A percentile compares a stretch with the other conserved stretches of the same genome.
These are phyloP conservation scores for Betula pendula DNA, from an alignment of 306 rosid genomes.

Conservation along the genomic window DNA sequence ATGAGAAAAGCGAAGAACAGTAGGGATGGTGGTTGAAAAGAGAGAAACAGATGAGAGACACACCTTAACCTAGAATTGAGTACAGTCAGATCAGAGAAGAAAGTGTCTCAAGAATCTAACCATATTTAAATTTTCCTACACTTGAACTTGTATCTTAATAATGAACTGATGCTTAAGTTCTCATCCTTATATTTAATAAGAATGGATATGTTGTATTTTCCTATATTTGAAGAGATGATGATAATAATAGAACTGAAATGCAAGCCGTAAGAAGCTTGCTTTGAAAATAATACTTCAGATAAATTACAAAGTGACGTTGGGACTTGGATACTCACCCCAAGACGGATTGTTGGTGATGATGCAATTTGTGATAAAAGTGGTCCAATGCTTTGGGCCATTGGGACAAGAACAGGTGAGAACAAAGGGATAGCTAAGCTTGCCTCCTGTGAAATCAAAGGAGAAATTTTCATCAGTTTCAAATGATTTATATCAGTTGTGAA, in stretches of 20 bases:
- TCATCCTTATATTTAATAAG: background rate
- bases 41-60: background rate
- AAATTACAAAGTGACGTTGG: slow-evolving; percentile 10
- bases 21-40: background rate
- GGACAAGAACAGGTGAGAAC: slow-evolving; percentile 92
- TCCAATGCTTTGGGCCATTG: slow-evolving; percentile 90
- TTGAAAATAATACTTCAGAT: background rate
- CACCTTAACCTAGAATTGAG: background rate
- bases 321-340: slow-evolving; percentile 69
- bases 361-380: slow-evolving; percentile 91
- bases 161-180: background rate
- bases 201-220: background rate
- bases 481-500: background rate
- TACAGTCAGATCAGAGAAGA: background rate
- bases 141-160: background rate
- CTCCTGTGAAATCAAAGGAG: slow-evolving; percentile 54
- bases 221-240: background rate
- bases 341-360: slow-evolving; percentile 85
- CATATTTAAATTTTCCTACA: background rate
- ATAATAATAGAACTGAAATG: slow-evolving; percentile 2
- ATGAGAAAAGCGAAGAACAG: background rate
- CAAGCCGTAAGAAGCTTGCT: background rate
- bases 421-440: slow-evolving; percentile 90
- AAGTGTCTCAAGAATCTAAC: background rate
- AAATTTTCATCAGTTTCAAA: slow-evolving; percentile 22